Evolutionary conservation across 2,329 filamentous ascomycete species (phyloP).

Genomic region (Cladosporium sp.): DNA sequence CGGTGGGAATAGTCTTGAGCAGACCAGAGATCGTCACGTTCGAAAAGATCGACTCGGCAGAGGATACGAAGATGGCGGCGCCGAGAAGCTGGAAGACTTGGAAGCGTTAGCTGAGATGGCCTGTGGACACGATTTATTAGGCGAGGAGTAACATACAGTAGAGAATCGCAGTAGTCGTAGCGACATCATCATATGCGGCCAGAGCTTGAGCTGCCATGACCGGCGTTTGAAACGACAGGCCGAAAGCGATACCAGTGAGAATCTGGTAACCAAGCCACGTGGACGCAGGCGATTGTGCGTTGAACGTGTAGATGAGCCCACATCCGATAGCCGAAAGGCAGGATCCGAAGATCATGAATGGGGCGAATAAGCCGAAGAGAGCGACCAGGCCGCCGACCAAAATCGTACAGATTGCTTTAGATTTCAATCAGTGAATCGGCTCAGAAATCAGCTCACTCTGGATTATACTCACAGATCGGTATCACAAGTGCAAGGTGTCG

Average conservation of each 20-base stretch:
- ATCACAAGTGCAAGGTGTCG: conserved; percentile 49
- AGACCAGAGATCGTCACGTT: conserved; percentile 35
- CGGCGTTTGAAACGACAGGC: conserved; percentile 43
- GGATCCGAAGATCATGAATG: conserved; percentile 43
- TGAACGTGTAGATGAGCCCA: conserved; percentile 48
- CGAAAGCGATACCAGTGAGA: conserved; percentile 46
- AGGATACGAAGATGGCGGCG: conserved; percentile 45
- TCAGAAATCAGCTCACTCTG: not conserved
- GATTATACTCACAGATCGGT: conserved; percentile 28
- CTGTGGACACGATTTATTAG: no score
- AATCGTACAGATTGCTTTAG: conserved; percentile 31
- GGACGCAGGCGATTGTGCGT: conserved; percentile 36
- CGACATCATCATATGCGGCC: conserved; percentile 40
- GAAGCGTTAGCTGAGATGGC: conserved; percentile 10
- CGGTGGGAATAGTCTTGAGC: conserved; percentile 26
- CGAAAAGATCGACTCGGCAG: conserved; percentile 41
- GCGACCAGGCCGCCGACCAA: conserved; percentile 39
- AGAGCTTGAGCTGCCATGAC: conserved; percentile 44
- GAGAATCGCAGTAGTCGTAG: conserved; percentile 43
- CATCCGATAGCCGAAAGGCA: conserved; percentile 37
- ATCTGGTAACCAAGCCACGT: conserved; percentile 53
- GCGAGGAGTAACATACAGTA: conserved; percentile 31
- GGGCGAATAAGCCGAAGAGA: conserved; percentile 47
- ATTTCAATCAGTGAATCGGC: not conserved
- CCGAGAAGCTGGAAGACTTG: conserved; percentile 45